Evolutionary conservation across 176 grass and related monocot genomes (phyloP).

Genomic region (Oryza punctata): DNA sequence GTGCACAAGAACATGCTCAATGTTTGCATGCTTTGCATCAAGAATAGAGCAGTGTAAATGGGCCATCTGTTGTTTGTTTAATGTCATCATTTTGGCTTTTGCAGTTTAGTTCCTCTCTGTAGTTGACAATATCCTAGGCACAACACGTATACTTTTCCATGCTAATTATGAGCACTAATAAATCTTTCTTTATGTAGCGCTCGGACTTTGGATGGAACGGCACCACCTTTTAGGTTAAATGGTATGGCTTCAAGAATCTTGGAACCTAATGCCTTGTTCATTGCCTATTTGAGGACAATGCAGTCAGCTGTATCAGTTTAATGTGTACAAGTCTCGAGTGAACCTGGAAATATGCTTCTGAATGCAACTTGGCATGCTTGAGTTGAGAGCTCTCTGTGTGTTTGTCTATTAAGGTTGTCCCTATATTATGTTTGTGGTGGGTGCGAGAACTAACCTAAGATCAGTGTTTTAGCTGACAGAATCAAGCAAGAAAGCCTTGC

Average conservation of each 20-base stretch:
- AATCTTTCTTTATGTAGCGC: conserved; percentile 37
- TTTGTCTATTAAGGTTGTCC: neutral
- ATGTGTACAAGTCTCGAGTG: neutral
- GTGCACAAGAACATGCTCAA: conserved; percentile 88
- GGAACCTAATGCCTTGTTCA: neutral
- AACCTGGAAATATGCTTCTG: neutral
- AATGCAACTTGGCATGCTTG: neutral
- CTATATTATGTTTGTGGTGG: neutral
- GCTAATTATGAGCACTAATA: neutral
- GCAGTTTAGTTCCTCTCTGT: neutral
- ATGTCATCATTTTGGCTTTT: neutral
- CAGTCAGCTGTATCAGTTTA: neutral
- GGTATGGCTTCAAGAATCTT: neutral
- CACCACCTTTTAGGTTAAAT: conserved; percentile 46
- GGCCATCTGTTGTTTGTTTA: conserved; percentile 29
- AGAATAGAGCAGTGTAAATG: conserved; percentile 74
- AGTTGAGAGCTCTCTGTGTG: neutral
- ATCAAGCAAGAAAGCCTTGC: neutral
- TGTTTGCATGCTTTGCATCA: conserved; percentile 99
- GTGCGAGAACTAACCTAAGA: neutral
- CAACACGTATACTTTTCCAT: neutral
- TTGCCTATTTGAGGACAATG: conserved; percentile 32
- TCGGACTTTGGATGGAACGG: conserved; percentile 67
- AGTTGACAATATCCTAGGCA: neutral
- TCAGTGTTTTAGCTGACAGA: neutral